These are phyloP conservation scores for Microsporum canis DNA, from an alignment of 2,329 filamentous ascomycete genomes.

Conservation along the genomic window DNA sequence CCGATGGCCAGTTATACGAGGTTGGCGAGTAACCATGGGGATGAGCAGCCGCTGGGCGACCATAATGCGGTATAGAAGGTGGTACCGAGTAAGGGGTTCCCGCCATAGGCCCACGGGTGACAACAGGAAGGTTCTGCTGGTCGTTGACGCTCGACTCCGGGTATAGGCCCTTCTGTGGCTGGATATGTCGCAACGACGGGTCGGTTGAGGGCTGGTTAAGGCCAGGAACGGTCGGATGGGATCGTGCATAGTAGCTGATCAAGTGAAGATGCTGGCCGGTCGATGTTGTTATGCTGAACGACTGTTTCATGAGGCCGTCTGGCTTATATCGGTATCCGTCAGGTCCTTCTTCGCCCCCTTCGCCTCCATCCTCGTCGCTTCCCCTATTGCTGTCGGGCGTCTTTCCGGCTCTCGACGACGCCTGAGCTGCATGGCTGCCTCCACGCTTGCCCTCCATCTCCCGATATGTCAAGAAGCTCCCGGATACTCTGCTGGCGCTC, in stretches of 20 bases:
- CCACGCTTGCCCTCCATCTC: slow-evolving; percentile 99
- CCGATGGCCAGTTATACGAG: slow-evolving; percentile 35
- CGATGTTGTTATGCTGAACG: slow-evolving; percentile 95
- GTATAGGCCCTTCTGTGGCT: slow-evolving; percentile 89
- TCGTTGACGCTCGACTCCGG: slow-evolving; percentile 91
- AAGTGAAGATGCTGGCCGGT: slow-evolving; percentile 84
- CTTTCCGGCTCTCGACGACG: slow-evolving; percentile 51
- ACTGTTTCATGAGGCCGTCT: slow-evolving; percentile 98
- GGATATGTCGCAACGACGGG: slow-evolving; percentile 64
- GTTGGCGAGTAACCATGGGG: slow-evolving; percentile 30
- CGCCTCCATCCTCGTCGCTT: slow-evolving; percentile 70
- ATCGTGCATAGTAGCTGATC: slow-evolving; percentile 90
- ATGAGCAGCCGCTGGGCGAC: slow-evolving; percentile 32
- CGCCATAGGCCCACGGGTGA: slow-evolving; percentile 62
- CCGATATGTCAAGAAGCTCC: slow-evolving; percentile 91
- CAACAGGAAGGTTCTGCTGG: slow-evolving; percentile 63
- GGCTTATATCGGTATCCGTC: slow-evolving; percentile 92
- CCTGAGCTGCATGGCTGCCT: slow-evolving; percentile 54
- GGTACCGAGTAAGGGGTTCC: slow-evolving; percentile 44
- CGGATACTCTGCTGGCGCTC: slow-evolving; percentile 94
- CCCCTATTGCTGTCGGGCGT: slow-evolving; percentile 71
- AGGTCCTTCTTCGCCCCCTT: slow-evolving; percentile 57
- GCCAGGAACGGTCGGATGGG: slow-evolving; percentile 58
- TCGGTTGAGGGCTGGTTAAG: slow-evolving; percentile 75
- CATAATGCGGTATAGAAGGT: slow-evolving; percentile 45